phyloP scores from a whole-genome alignment of 1,284 basidiomycete genomes.

The Rhizoctonia solani region DNA sequence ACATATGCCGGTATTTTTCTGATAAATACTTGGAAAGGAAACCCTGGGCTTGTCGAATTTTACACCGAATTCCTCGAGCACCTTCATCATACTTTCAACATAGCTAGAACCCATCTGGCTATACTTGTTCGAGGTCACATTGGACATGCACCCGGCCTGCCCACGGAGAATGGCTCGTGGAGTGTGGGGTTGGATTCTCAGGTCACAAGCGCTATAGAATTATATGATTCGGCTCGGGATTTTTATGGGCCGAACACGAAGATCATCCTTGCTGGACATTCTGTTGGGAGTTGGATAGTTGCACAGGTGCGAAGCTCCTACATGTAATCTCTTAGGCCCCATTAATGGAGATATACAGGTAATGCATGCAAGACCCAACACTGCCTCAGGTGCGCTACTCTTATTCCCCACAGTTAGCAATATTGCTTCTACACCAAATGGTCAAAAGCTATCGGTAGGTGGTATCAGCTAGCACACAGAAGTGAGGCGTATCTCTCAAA shows the following conservation, averaged over 20 bases:
- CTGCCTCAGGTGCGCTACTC: conserved; percentile 52
- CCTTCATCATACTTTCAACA: conserved; percentile 48
- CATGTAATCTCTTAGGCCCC: conserved; percentile 1
- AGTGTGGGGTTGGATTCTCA: conserved; percentile 49
- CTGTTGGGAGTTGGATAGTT: conserved; percentile 63
- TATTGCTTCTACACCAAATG: conserved; percentile 61
- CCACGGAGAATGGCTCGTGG: conserved; percentile 33
- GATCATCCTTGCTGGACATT: conserved; percentile 60
- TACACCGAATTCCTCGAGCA: conserved; percentile 60
- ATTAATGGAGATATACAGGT: conserved; percentile 46
- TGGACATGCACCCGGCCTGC: conserved; percentile 53
- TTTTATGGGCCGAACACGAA: conserved; percentile 47
- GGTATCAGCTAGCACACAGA: neutral
- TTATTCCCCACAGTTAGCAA: conserved; percentile 63
- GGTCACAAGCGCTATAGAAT: conserved; percentile 54
- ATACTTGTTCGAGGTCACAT: conserved; percentile 60
- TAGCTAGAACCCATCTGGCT: conserved; percentile 45
- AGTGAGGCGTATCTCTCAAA: neutral
- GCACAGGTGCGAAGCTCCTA: conserved; percentile 51
- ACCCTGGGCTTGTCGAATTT: conserved; percentile 63
- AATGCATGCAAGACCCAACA: conserved; percentile 52
- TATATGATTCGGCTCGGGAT: conserved; percentile 52
- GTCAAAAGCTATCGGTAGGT: conserved; percentile 50
- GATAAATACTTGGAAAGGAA: conserved; percentile 50
- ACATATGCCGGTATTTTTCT: neutral